Evolutionary conservation across 805 yeast species (phyloP), one percentile per base, ranked within the genome.

Genomic region (Nadsonia fulvescens): DNA sequence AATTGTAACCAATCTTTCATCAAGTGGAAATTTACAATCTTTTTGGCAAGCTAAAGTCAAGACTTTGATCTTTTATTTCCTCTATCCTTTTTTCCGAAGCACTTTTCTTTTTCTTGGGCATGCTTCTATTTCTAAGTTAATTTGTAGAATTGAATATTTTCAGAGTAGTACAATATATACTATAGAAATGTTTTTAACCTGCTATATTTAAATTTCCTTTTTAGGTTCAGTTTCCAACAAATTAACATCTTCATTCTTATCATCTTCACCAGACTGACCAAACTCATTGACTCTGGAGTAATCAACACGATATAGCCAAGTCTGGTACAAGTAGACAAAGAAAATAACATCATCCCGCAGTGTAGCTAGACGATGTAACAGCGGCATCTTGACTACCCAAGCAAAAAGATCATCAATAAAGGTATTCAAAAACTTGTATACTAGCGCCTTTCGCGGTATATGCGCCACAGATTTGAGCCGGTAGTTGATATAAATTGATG

Each of bases 381-480:
- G 41, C 3, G 61, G 62, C 57, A 53, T 53, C 33, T 53, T 56
- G 26, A 54, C 44, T 13, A 56, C 57, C 34, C 48, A 53, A 3
- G 60, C 55, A 38, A 56, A 51, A 28, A 56, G 27, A 31, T 55
- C 54, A 24, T 54, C 57, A 29, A 53, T 53, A 27, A 56, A 47
- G 3, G 60, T 53, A 34, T 53, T 53, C 22, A 56, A 43, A 24
- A 51, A 51, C 37, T 54, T 56, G 37, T 53, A 56, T 4, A 49
- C 46, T 54, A 54, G 49, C 1, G 60, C 58, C 29, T 49, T 46
- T 24, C 47, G 39, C 3, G 58, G 58, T 40, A 52, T 52, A 37
- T 51, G 58, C 2, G 58, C 60, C 8, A 56, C 59, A 2, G 58
- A 49, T 34, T 55, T 56, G 25, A 56, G 43, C 26, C 58, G 42